Evolutionary conservation across 768 basidiomycete genomes (phyloP), one percentile per base, ranked within the genome.

Genomic region (Tylopilus intermedius): DNA sequence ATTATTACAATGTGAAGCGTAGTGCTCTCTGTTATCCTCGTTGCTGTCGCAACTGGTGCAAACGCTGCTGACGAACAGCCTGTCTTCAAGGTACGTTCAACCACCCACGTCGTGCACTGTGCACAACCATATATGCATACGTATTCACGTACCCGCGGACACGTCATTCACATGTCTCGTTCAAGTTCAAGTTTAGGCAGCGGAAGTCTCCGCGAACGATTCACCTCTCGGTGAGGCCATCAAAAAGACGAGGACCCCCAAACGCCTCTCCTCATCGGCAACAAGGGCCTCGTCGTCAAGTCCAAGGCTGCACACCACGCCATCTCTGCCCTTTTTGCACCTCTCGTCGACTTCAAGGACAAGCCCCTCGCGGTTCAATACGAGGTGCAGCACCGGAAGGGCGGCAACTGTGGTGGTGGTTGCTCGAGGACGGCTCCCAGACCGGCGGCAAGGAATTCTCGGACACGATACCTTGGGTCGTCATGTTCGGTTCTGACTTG

Each of bases 301-400:
- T 86, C 84, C 74, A 93, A 94, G 77, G 96, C 96, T 50, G 93
- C 94, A 18, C 95, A 98, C 71, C 95, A 98, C 67, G 96, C 96
- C 68, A 97, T 99, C 71, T 97, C 95, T 54, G 92, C 94, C 1
- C 88, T 94, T 11, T 94, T 99, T 72, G 62, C 72, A 13, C 67
- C 78, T 52, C 79, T 90, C 49, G 75, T 97, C 64, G 84, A 88
- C 76, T 90, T 94, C 74, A 79, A 78, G 62, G 74, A 81, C 52
- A 79, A 94, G 72, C 88, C 94, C 41, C 78, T 98, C 42, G 94
- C 98, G 59, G 87, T 98, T 21, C 94, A 96, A 68, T 99, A 99
- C 65, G 96, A 99, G 70, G 96, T 96, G 76, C 95, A 98, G 75
- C 93, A 96, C 71, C 94, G 98, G 77, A 94, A 97, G 73, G 94